Evolutionary conservation across 768 basidiomycete genomes (phyloP).

Genomic region (Leccinum longicurvipes): DNA sequence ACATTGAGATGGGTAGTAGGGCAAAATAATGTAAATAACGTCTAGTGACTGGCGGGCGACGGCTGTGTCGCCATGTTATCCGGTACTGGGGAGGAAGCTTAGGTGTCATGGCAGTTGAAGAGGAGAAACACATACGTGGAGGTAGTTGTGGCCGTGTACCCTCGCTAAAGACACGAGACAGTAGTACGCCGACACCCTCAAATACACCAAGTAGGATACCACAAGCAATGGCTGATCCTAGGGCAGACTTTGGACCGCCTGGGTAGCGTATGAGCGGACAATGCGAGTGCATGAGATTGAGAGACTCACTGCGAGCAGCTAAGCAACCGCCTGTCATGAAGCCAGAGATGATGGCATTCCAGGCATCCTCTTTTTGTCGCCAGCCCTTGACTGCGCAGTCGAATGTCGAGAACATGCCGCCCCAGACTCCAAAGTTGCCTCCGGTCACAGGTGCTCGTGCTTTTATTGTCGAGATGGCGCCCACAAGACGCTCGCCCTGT

Average conservation of each 20-base stretch:
- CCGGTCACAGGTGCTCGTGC: slow-evolving; percentile 97
- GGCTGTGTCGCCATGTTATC: slow-evolving; percentile 52
- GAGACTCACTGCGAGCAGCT: slow-evolving; percentile 82
- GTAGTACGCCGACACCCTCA: slow-evolving; percentile 91
- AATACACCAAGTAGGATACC: slow-evolving; percentile 94
- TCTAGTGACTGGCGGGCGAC: slow-evolving; percentile 50
- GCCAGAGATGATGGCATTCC: slow-evolving; percentile 98
- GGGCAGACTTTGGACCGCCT: slow-evolving; percentile 91
- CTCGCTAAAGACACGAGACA: slow-evolving; percentile 86
- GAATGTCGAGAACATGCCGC: slow-evolving; percentile 98
- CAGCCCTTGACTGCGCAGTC: slow-evolving; percentile 98
- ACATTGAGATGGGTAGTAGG: slow-evolving; percentile 35
- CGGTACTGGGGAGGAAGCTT: slow-evolving; percentile 40
- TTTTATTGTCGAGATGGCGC: slow-evolving; percentile 94
- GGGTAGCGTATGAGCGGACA: slow-evolving; percentile 8
- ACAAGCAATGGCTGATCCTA: slow-evolving; percentile 93
- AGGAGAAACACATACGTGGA: slow-evolving; percentile 51
- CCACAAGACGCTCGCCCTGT: slow-evolving; percentile 91
- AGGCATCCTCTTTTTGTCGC: slow-evolving; percentile 96
- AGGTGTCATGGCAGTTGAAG: slow-evolving; percentile 1
- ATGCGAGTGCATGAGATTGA: background rate
- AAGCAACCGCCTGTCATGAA: slow-evolving; percentile 98
- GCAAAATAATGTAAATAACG: slow-evolving; percentile 31
- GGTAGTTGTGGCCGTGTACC: slow-evolving; percentile 76
- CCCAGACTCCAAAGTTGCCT: slow-evolving; percentile 94